These are phyloP conservation scores for Colletotrichum acutatum DNA, from an alignment of 2,329 filamentous ascomycete genomes.

Conservation along the genomic window DNA sequence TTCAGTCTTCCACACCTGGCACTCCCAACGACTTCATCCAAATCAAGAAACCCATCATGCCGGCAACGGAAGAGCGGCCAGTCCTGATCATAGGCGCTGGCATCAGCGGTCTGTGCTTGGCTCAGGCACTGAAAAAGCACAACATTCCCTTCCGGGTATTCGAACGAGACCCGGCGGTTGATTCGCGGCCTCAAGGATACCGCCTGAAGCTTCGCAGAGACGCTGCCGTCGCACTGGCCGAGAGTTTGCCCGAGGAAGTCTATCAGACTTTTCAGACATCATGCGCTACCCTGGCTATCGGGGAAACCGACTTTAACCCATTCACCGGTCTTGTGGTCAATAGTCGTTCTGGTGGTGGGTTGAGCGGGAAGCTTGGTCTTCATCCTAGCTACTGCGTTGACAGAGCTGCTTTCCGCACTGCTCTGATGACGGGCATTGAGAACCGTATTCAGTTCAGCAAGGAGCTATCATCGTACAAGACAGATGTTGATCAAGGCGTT, in stretches of 20 bases:
- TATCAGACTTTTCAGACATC: conserved; percentile 10
- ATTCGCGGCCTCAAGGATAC: conserved; percentile 72
- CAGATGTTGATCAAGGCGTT: conserved; percentile 61
- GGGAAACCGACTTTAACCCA: conserved; percentile 9
- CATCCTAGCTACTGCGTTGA: conserved; percentile 62
- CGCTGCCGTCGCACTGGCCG: background rate
- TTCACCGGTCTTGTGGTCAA: conserved; percentile 12
- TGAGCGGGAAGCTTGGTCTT: conserved; percentile 63
- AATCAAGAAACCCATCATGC: background rate
- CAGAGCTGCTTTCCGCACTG: conserved; percentile 69
- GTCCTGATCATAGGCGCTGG: conserved; percentile 51
- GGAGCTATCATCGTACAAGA: conserved; percentile 64
- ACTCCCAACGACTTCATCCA: background rate
- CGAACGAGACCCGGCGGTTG: conserved; percentile 59
- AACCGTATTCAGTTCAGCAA: conserved; percentile 64
- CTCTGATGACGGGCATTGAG: conserved; percentile 69
- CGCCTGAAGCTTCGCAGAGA: conserved; percentile 59
- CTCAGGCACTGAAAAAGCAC: conserved; percentile 44
- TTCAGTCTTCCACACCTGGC: background rate
- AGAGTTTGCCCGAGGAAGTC: conserved; percentile 1
- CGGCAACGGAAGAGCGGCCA: conserved; percentile 18
- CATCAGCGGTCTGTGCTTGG: conserved; percentile 49
- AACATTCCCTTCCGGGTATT: conserved; percentile 58
- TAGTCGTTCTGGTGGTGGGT: conserved; percentile 53
- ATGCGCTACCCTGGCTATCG: background rate